Evolutionary conservation across 2,329 filamentous ascomycete species (phyloP).

Genomic region (Microcyclospora tardicrescens): DNA sequence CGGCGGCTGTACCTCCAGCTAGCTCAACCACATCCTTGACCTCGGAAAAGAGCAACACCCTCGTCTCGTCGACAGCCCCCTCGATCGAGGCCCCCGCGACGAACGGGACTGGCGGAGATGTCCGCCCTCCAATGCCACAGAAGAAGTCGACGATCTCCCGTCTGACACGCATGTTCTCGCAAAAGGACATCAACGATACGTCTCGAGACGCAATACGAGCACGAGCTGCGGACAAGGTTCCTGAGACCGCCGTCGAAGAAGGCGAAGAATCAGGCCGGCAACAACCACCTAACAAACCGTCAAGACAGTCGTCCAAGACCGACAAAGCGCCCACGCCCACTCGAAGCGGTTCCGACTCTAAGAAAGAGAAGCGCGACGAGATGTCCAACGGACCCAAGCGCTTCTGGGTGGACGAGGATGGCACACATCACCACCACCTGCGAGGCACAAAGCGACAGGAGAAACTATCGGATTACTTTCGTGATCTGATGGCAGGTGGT

Average conservation of each 20-base stretch:
- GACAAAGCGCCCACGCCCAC: constrained; percentile 9
- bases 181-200: constrained; percentile 18
- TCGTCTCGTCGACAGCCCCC: no score
- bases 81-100: no score
- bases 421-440: constrained; percentile 74
- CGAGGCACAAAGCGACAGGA: constrained; percentile 86
- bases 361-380: constrained; percentile 20
- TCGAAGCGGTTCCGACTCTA: constrained; percentile 20
- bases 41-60: no score
- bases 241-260: constrained; percentile 17
- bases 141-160: constrained; percentile 29
- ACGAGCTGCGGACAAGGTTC: constrained; percentile 15
- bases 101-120: no score
- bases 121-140: constrained; percentile 8
- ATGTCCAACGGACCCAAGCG: constrained; percentile 22
- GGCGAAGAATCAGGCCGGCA: constrained; percentile 6
- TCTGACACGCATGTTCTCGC: constrained; percentile 30
- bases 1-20: no score
- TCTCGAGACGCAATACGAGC: constrained; percentile 10
- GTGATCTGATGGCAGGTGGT: constrained; percentile 58
- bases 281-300: constrained; percentile 15
- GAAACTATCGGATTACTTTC: constrained; percentile 85
- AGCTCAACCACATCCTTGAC: no score
- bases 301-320: constrained; percentile 19
- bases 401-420: constrained; percentile 49